These are phyloP conservation scores for Candida andamanensis DNA, from an alignment of 805 yeast species.

Conservation along the genomic window DNA sequence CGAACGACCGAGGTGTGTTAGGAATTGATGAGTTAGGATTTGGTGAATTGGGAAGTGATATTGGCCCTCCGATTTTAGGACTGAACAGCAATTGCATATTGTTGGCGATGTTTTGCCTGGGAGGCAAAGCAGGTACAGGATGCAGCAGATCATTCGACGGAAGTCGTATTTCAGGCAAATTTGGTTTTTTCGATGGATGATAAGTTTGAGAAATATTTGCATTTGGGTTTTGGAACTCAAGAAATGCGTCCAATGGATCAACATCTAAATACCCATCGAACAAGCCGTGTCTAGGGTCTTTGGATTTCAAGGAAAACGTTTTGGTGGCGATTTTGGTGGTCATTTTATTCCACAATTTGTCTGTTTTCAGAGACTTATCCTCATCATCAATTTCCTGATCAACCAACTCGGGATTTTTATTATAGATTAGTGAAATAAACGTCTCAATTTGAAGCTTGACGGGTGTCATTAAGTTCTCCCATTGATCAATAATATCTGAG, in stretches of 20 bases:
- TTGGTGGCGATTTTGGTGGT: slow-evolving; percentile 16
- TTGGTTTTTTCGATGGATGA: slow-evolving; percentile 18
- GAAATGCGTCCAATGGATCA: slow-evolving; percentile 28
- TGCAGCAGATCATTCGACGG: slow-evolving; percentile 1
- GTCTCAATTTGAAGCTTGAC: slow-evolving; percentile 36
- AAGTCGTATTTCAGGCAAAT: slow-evolving; percentile 10
- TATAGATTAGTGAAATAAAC: slow-evolving; percentile 23
- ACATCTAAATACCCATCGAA: slow-evolving; percentile 25
- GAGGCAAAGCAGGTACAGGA: slow-evolving; percentile 30
- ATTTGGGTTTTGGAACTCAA: slow-evolving; percentile 21
- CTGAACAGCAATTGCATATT: slow-evolving; percentile 4
- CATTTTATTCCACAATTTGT: slow-evolving; percentile 26
- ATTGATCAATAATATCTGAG: slow-evolving; percentile 30
- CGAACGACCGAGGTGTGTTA: slow-evolving; percentile 1
- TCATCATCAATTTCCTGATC: slow-evolving; percentile 32
- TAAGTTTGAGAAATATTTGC: slow-evolving; percentile 23
- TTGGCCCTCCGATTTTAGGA: slow-evolving; percentile 8
- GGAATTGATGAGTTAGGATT: background rate
- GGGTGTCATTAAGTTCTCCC: slow-evolving; percentile 34
- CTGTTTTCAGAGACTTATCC: slow-evolving; percentile 18
- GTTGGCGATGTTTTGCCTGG: slow-evolving; percentile 20
- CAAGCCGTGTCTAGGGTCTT: slow-evolving; percentile 25
- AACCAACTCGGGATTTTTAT: slow-evolving; percentile 32
- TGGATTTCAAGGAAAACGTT: slow-evolving; percentile 21
- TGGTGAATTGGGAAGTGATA: slow-evolving; percentile 10